Evolutionary conservation across 495 filamentous ascomycete genomes (phyloP).

Genomic region (Penicillium angulare): DNA sequence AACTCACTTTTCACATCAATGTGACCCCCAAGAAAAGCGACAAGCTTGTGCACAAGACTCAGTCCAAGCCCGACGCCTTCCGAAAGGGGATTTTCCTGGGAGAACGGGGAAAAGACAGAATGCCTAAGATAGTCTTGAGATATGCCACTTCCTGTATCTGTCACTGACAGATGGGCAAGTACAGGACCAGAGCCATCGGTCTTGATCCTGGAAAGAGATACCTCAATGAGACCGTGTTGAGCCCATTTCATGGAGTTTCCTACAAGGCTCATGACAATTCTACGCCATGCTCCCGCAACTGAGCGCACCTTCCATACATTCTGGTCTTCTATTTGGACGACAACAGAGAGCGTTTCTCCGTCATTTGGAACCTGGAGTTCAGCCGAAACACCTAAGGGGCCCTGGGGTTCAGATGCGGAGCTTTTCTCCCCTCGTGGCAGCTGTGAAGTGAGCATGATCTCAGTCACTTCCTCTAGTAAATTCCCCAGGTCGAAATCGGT

Average conservation of each 20-base stretch:
- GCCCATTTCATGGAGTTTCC: conserved; percentile 74
- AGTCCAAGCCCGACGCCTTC: conserved; percentile 71
- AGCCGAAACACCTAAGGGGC: too few relatives aligned
- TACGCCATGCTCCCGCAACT: conserved; percentile 60
- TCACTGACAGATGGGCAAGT: conserved; percentile 48
- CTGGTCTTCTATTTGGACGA: conserved; percentile 54
- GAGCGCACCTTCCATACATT: conserved; percentile 54
- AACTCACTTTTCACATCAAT: conserved; percentile 58
- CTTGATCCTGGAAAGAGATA: conserved; percentile 45
- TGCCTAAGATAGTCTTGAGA: conserved; percentile 62
- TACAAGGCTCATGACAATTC: conserved; percentile 70
- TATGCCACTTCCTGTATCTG: conserved; percentile 69
- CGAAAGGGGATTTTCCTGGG: conserved; percentile 64
- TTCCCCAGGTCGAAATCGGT: conserved; percentile 45
- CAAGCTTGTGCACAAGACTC: conserved; percentile 65
- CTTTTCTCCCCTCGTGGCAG: neutral
- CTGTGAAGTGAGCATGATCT: conserved; percentile 49
- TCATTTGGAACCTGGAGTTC: neutral
- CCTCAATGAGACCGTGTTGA: conserved; percentile 54
- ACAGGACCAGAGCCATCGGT: conserved; percentile 11
- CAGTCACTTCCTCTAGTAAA: conserved; percentile 59
- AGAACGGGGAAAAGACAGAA: conserved; percentile 65
- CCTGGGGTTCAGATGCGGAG: neutral
- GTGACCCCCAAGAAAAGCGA: conserved; percentile 56
- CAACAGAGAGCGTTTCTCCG: conserved; percentile 38